Conservation (phyloP, 2,329 filamentous ascomycete species). For the Penicillium vulpinum region DNA sequence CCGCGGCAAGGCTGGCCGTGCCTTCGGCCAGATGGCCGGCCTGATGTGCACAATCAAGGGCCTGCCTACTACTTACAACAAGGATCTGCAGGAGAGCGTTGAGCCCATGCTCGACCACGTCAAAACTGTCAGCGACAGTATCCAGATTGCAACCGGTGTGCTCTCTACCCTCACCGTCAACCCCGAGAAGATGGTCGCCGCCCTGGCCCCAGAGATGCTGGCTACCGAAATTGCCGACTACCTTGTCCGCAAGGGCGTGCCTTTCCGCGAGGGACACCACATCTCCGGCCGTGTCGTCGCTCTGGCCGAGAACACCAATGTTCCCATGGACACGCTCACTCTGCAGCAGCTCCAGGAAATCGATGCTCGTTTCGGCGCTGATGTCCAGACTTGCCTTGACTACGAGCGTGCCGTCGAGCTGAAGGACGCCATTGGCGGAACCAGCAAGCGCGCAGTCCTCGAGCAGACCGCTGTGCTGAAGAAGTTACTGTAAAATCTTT, state of each 20-base stretch:
- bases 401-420: slow-evolving; percentile 83
- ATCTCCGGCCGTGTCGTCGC: slow-evolving; percentile 72
- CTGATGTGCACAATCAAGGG: slow-evolving; percentile 75
- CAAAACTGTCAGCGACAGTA: slow-evolving; percentile 76
- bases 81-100: slow-evolving; percentile 84
- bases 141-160: slow-evolving; percentile 80
- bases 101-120: slow-evolving; percentile 83
- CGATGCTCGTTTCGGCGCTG: slow-evolving; percentile 68
- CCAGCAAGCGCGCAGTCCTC: slow-evolving; percentile 67
- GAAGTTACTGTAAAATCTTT: slow-evolving; percentile 47
- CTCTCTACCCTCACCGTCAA: slow-evolving; percentile 69
- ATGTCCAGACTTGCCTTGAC: slow-evolving; percentile 71
- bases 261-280: slow-evolving; percentile 79
- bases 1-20: slow-evolving; percentile 72
- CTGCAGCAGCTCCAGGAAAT: slow-evolving; percentile 67
- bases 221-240: slow-evolving; percentile 58
- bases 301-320: slow-evolving; percentile 65
- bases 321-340: slow-evolving; percentile 69
- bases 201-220: slow-evolving; percentile 80
- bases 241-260: slow-evolving; percentile 57
- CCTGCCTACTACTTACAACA: slow-evolving; percentile 82
- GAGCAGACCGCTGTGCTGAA: slow-evolving; percentile 67
- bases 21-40: slow-evolving; percentile 79
- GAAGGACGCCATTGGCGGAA: slow-evolving; percentile 73
- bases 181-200: slow-evolving; percentile 74